Base-by-base conservation (phyloP, 129 eudicot species). In the sunflower (Helianthus annuus) region DNA sequence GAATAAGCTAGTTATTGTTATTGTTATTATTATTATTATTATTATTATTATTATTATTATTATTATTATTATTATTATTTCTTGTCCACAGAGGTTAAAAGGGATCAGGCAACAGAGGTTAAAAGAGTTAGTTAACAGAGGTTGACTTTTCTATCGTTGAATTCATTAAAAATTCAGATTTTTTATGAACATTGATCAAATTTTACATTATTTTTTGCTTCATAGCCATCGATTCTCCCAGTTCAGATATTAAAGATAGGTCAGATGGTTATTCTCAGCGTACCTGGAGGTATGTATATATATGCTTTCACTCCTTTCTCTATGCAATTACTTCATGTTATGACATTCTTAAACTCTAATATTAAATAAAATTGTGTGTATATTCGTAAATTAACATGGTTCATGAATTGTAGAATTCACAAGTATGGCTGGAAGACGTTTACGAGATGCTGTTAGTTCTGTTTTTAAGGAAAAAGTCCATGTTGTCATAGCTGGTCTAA, bases 361-460 rank as follows among this genome's bases (percentile, higher is more conserved):
- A 16, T 14, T 73, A 2, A 32, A 42, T 61, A 46, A 58, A n/a
- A 44, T 13, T 73, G 38, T 49, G n/a, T 42, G 5, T 48, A 61
- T 32, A 48, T 60, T 17, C 61, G 12, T 64, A 13, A 11, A 42
- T 24, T 65, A 65, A 65, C 58, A 75, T 66, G 71, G 27, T 62
- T 48, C 10, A 14, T 66, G 19, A 48, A 69, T 76, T n/a, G 46
- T 89, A 95, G 99, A 95, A 73, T 95, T 95, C 83, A 90, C 97
- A 66, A 95, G 97, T 19, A 95, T 95, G 99, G 96, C 99, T 67
- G 99, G 99, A 36, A 90, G 99, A 71, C 91, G 97, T 49, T 89
- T 95, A 42, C 96, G 99, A 32, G 97, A 95, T 79, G 99, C 99
- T 48, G 88, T 95, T 69, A 86, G 74, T 78, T 75, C 83, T 9